A percentile compares a stretch with the other conserved stretches of the same genome.
Conservation (phyloP, 78 protist genomes). For the Tieghemostelium lacteum region DNA sequence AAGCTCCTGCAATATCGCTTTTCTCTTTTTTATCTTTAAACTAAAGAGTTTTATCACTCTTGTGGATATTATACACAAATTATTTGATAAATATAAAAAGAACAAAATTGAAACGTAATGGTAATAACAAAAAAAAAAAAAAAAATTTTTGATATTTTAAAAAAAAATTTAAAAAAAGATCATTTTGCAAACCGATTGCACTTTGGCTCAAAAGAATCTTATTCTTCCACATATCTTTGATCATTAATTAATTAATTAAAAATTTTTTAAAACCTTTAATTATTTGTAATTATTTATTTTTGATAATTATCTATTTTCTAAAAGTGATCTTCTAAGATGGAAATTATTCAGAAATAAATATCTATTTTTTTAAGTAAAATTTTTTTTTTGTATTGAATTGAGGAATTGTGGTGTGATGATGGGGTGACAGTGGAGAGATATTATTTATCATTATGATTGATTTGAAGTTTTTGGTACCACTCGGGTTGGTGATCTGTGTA, state of each 20-base stretch:
- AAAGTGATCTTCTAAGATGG: not conserved
- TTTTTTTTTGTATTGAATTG: not conserved
- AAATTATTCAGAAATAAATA: not conserved
- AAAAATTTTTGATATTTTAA: not conserved
- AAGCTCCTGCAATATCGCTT: not conserved
- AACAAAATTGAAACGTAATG: not conserved
- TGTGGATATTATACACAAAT: not conserved
- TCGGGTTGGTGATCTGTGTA: constrained; percentile 51
- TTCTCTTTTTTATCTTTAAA: not conserved
- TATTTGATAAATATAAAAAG: not conserved
- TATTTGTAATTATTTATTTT: not conserved
- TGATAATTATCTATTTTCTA: not conserved
- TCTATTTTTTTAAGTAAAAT: not conserved
- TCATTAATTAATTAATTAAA: not conserved
- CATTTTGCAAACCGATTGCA: not conserved
- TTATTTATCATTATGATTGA: no score
- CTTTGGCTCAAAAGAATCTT: not conserved
- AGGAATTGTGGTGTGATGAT: no score
- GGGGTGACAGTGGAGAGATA: no score
- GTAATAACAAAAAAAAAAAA: not conserved
- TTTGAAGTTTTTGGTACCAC: constrained; percentile 44
- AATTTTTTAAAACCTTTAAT: no score
- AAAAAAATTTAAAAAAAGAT: not conserved
- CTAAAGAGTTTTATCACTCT: no score
- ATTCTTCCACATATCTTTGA: not conserved